Base-by-base conservation (phyloP, 768 basidiomycete genomes). In the Mrakia frigida region DNA sequence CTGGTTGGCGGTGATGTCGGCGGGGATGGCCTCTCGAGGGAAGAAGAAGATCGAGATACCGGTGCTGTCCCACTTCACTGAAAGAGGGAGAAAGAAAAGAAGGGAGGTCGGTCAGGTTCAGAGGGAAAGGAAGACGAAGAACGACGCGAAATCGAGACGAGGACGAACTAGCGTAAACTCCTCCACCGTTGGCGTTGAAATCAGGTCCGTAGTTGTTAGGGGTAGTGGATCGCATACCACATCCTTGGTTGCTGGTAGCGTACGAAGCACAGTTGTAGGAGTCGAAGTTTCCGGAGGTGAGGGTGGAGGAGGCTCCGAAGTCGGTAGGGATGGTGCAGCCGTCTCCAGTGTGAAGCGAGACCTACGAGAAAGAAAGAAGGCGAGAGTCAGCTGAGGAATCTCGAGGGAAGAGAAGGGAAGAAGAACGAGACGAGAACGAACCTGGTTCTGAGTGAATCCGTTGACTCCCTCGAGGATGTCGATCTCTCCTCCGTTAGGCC, bases 181-280 rank as follows among this genome's bases (percentile, higher is more conserved):
- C 94, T 63, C 94, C 94, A 14, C 89, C 88, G 79, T 87, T 89
- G n/a, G 81, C 82, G 83, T 98, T 98, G 86, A 95, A 98, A 18
- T 86, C 88, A n/a, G 86, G 83, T n/a, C 94, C 94, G 81, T 91
- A 96, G 2, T 90, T 90, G 76, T 88, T 89, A 72, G 83, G 84
- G 70, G 86, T 85, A 43, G 82, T 82, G 46, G 75, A 33, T 14
- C 90, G 89, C 53, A 91, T 86, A 13, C 94, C 94, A 82, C 94
- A 98, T 31, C 93, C 93, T 41, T 74, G 82, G 80, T 84, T 83
- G 35, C 77, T 68, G 52, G 83, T 84, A 43, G 80, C 81, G 78
- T 78, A 79, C 9, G 82, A 81, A 16, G 80, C 79, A 77, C 83
- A 84, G 77, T 83, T 78, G 76, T 80, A 81, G 25, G 79, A 79